Base-by-base conservation (phyloP, 179 eudicot genomes). In the Camellia oleifera region DNA sequence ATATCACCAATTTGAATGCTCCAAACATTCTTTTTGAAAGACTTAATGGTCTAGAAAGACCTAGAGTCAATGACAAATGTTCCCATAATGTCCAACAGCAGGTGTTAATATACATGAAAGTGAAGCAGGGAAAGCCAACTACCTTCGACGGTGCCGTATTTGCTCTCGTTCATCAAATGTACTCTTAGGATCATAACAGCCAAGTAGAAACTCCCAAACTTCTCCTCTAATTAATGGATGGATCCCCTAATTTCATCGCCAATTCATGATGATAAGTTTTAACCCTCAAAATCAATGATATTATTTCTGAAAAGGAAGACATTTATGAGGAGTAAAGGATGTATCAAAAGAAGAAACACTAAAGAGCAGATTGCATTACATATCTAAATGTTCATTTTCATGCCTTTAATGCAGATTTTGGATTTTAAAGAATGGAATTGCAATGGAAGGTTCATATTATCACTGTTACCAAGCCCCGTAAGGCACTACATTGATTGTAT, bases 121-220 rank as follows among this genome's bases (percentile, higher is more conserved):
- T 11, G 64, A 74, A 76, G 83, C 45, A 40, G 45, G 64, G 61
- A 73, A 14, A 45, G 72, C 7, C 57, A 64, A 71, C 15, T 92
- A 94, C 99, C 99, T 94, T 83, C 97, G 88, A 53, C 81, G 86
- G 69, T 92, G 82, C 61, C 97, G 90, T 83, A 90, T 79, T 84
- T 94, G 85, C 63, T 83, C 83, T 78, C 99, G 90, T 80, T 96
- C 99, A 1, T 94, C 98, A 78, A 80, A 92, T 74, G 98, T 90
- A 86, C 97, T 96, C 80, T 77, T 84, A 74, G 99, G 97, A 81
- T 96, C 97, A 91, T 83, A 94, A 88, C 99, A 91, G 69, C 98
- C 99, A 82, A 96, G 94, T 79, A 96, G 89, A 81, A 94, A 96
- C 83, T 96, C 99, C 99, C 99, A 96, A 71, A 96, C 99, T 87